phyloP scores from a whole-genome alignment of 257 asterid genomes.

The Datura wrightii region DNA sequence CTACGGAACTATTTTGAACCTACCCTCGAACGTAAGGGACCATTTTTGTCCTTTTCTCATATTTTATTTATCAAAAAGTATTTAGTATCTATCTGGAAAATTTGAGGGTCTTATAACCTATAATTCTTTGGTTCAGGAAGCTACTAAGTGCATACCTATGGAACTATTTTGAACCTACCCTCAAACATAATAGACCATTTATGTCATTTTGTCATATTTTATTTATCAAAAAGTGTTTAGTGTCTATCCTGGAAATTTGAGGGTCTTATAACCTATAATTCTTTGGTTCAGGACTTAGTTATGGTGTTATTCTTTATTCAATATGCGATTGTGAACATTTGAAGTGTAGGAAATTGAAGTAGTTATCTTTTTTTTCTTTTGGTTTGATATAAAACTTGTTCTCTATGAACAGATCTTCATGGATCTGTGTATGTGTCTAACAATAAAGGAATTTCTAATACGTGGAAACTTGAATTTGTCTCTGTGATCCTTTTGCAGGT shows the following conservation, averaged over 20 bases:
- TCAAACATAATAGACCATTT: background rate
- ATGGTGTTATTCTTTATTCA: background rate
- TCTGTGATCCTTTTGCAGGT: slow-evolving; percentile 52
- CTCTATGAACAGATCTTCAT: slow-evolving; percentile 19
- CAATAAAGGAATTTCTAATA: slow-evolving; percentile 21
- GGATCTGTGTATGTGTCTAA: background rate
- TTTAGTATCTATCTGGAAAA: background rate
- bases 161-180: background rate
- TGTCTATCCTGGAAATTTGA: background rate
- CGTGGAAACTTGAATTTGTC: slow-evolving; percentile 35
- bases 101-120: background rate
- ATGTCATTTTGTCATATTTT: background rate
- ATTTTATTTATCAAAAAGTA: background rate
- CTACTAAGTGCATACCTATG: background rate
- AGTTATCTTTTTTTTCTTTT: background rate
- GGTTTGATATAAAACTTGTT: background rate
- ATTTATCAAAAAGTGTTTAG: background rate
- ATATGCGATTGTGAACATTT: background rate
- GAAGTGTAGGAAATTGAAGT: slow-evolving; percentile 4
- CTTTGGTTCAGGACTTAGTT: background rate
- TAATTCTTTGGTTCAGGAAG: background rate
- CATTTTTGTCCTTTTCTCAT: background rate
- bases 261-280: background rate
- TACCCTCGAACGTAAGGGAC: background rate
- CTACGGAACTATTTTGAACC: background rate